Evolutionary conservation across 306 rosid genomes (phyloP).

Genomic region (Medicago truncatula): DNA sequence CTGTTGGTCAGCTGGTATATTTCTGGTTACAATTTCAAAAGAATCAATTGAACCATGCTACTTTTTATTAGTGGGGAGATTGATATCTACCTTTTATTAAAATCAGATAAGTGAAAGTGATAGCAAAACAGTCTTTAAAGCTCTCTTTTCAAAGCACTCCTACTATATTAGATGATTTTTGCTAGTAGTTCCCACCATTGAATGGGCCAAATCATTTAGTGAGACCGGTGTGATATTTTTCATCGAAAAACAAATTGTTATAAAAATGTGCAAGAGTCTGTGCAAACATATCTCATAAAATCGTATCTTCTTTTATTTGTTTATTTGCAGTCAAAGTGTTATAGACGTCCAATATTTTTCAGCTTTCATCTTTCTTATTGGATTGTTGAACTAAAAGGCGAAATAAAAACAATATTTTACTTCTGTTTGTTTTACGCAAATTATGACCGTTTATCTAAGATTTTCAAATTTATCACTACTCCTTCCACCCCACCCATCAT

Average conservation of each 20-base stretch:
- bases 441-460: neutral
- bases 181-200: neutral
- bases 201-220: slow-evolving; percentile 7
- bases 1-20: slow-evolving; percentile 23
- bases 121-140: neutral
- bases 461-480: neutral
- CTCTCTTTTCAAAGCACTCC: neutral
- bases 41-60: neutral
- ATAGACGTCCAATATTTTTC: neutral
- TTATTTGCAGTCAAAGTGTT: neutral
- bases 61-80: neutral
- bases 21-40: slow-evolving; percentile 13
- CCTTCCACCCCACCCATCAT: neutral
- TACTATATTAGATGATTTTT: neutral
- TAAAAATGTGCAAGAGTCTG: neutral
- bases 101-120: neutral
- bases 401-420: neutral
- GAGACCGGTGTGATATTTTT: neutral
- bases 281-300: neutral
- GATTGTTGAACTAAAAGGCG: slow-evolving; percentile 29
- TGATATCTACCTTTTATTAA: slow-evolving; percentile 9
- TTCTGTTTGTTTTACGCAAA: neutral
- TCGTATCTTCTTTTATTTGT: slow-evolving; percentile 17
- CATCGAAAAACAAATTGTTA: no score
- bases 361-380: neutral